A percentile compares a stretch with the other conserved stretches of the same genome.
Conservation (phyloP, 2,329 filamentous ascomycete species). For the Arthroderma sp. region DNA sequence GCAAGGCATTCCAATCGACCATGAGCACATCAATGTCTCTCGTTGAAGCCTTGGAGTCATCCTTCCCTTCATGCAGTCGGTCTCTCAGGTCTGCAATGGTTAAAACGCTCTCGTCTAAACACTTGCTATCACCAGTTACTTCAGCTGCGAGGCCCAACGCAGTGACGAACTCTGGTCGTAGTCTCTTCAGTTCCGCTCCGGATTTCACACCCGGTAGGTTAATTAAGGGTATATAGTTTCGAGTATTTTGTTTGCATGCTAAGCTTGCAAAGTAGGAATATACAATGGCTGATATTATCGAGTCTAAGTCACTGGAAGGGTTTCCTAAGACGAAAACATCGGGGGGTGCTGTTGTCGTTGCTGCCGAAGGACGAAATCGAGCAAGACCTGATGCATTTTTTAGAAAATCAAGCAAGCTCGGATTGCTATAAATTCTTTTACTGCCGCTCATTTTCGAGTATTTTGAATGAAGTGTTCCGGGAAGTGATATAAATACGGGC, state of each 20-base stretch:
- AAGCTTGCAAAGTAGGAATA: slow-evolving; percentile 44
- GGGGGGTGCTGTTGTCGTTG: slow-evolving; percentile 13
- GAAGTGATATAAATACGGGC: no score
- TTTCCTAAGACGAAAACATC: slow-evolving; percentile 31
- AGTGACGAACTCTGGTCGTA: slow-evolving; percentile 47
- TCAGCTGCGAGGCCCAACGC: slow-evolving; percentile 38
- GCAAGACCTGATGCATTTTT: slow-evolving; percentile 20
- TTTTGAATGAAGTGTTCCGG: no score
- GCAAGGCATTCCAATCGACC: slow-evolving; percentile 35
- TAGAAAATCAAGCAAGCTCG: slow-evolving; percentile 25
- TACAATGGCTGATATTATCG: slow-evolving; percentile 47
- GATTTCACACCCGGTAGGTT: slow-evolving; percentile 39
- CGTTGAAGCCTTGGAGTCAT: neutral
- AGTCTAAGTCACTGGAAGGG: slow-evolving; percentile 46
- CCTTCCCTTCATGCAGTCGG: slow-evolving; percentile 5
- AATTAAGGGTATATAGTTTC: slow-evolving; percentile 43
- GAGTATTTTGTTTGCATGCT: slow-evolving; percentile 13
- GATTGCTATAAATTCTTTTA: neutral
- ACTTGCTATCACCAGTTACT: slow-evolving; percentile 12
- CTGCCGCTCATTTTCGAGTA: no score
- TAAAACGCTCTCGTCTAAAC: slow-evolving; percentile 24
- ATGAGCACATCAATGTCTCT: slow-evolving; percentile 19
- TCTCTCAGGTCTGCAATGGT: slow-evolving; percentile 28
- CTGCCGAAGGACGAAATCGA: slow-evolving; percentile 15
- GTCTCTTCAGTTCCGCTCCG: slow-evolving; percentile 35